Conservation (phyloP, 2,329 filamentous ascomycete genomes). For the Penicillium sp. region DNA sequence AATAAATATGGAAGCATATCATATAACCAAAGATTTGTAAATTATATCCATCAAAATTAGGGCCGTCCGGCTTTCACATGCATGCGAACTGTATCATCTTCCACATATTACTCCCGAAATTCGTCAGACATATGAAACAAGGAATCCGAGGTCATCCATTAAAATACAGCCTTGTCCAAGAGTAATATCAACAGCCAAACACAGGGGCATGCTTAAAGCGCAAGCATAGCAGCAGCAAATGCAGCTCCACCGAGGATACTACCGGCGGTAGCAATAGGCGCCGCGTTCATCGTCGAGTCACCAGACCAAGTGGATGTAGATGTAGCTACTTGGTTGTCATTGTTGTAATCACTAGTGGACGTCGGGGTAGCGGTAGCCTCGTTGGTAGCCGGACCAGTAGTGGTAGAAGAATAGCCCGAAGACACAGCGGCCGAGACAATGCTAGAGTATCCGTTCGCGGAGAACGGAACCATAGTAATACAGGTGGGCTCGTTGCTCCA, state of each 20-base stretch:
- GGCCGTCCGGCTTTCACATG: background rate
- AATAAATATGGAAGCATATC: too few species aligned
- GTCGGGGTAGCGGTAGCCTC: background rate
- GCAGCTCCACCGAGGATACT: background rate
- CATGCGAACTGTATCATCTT: background rate
- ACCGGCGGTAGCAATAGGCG: background rate
- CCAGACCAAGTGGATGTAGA: background rate
- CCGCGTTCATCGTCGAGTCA: background rate
- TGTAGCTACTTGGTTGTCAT: background rate
- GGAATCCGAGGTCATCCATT: background rate
- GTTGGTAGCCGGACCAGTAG: background rate
- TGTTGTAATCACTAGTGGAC: background rate
- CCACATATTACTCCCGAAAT: background rate
- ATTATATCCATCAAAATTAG: background rate
- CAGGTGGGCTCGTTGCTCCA: background rate
- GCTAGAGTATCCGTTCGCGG: background rate
- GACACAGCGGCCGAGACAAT: background rate
- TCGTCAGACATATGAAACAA: background rate
- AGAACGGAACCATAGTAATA: background rate
- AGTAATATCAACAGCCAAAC: background rate
- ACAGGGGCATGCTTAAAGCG: background rate
- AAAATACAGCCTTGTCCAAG: background rate
- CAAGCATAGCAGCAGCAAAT: background rate
- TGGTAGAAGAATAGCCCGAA: background rate
- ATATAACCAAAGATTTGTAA: too few species aligned